A percentile compares a stretch with the other conserved stretches of the same genome.
These are phyloP conservation scores for Prunus padus DNA, from an alignment of 306 rosid species.

Conservation along the genomic window DNA sequence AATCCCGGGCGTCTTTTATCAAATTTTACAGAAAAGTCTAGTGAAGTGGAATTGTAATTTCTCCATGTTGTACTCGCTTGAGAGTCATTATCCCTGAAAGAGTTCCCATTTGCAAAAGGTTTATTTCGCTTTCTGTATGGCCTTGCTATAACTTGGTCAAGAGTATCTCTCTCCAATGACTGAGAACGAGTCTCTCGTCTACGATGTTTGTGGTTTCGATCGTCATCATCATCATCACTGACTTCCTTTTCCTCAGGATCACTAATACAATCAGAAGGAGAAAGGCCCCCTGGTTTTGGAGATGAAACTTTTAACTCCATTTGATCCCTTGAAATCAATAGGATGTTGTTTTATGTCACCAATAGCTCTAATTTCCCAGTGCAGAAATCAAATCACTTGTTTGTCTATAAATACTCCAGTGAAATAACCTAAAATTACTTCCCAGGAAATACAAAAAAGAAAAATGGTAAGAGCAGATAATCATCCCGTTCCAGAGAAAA, in stretches of 20 bases:
- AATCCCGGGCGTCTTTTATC: constrained; percentile 74
- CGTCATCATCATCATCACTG: constrained; percentile 94
- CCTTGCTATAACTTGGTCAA: constrained; percentile 67
- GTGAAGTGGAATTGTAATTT: constrained; percentile 39
- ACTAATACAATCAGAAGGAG: constrained; percentile 62
- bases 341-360: constrained; percentile 24
- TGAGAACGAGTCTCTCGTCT: constrained; percentile 71
- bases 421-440: constrained; percentile 35
- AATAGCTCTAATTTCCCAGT: constrained; percentile 37
- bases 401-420: constrained; percentile 25
- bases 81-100: constrained; percentile 74
- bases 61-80: constrained; percentile 61
- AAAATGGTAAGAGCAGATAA: neutral
- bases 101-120: constrained; percentile 60
- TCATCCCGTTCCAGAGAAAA: neutral
- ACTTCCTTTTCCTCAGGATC: constrained; percentile 95
- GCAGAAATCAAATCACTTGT: constrained; percentile 33
- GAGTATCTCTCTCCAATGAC: constrained; percentile 75
- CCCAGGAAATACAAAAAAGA: neutral
- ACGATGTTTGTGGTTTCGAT: constrained; percentile 94
- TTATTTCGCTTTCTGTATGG: constrained; percentile 78
- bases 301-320: constrained; percentile 81
- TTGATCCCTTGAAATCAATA: constrained; percentile 31
- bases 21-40: constrained; percentile 57
- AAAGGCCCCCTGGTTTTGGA: constrained; percentile 60